Percentiles rank a stretch among this genome's conserved stretches.
Evolutionary conservation across 148 eudicot genomes (phyloP).

Genomic region (Oxyria digyna): DNA sequence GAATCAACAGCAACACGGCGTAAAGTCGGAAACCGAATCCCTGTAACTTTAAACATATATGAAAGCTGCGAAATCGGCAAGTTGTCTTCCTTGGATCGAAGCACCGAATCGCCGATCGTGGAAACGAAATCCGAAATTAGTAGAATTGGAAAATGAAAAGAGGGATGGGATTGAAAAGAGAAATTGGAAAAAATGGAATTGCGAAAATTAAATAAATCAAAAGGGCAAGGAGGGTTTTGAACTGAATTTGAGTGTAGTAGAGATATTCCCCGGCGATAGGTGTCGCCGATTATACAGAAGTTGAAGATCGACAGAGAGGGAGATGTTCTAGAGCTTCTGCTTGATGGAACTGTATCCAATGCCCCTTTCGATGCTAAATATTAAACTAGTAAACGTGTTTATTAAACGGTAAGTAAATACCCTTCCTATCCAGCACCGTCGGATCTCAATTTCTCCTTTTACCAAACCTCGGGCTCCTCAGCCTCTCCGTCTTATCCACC

Average conservation of each 20-base stretch:
- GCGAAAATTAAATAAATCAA: neutral
- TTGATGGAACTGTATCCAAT: too few species aligned
- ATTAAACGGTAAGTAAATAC: too few species aligned
- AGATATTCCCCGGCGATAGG: slow-evolving; percentile 18
- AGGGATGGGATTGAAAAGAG: neutral
- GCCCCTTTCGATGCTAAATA: too few species aligned
- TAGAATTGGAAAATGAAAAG: neutral
- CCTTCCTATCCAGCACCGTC: too few species aligned
- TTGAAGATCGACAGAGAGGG: neutral
- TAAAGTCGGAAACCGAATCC: neutral
- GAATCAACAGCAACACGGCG: neutral
- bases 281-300: slow-evolving; percentile 15
- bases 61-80: neutral
- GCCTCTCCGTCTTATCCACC: too few species aligned
- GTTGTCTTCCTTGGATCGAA: neutral
- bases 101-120: neutral
- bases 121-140: neutral
- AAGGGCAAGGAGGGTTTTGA: slow-evolving; percentile 2
- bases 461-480: too few species aligned
- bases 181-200: neutral
- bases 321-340: neutral
- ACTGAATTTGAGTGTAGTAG: slow-evolving; percentile 11
- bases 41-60: neutral
- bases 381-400: too few species aligned
- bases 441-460: too few species aligned